These are phyloP conservation scores for Candolleomyces eurysporus DNA, from an alignment of 768 basidiomycete genomes.

Conservation along the genomic window DNA sequence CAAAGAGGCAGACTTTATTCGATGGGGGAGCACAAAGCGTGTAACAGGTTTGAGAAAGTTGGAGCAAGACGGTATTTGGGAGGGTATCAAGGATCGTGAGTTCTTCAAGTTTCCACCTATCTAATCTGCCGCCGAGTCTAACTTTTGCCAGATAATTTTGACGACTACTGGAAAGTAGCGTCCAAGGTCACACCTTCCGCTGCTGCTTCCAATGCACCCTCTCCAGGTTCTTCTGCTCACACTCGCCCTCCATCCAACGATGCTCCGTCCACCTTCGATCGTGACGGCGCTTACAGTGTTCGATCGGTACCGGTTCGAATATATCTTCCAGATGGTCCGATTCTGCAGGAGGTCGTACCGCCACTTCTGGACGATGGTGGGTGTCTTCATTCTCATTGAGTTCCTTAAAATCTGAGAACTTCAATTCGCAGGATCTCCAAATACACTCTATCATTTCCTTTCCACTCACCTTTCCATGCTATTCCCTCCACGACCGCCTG, in stretches of 20 bases:
- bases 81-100: slow-evolving; percentile 93
- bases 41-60: slow-evolving; percentile 88
- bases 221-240: slow-evolving; percentile 60
- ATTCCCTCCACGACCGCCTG: slow-evolving; percentile 55
- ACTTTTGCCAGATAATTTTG: slow-evolving; percentile 77
- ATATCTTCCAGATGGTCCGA: slow-evolving; percentile 87
- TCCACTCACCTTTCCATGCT: slow-evolving; percentile 75
- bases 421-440: slow-evolving; percentile 53
- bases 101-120: background rate
- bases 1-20: slow-evolving; percentile 95
- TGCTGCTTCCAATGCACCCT: slow-evolving; percentile 57
- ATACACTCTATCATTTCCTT: slow-evolving; percentile 70
- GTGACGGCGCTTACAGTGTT: slow-evolving; percentile 85
- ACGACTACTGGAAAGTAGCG: slow-evolving; percentile 92
- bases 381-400: slow-evolving; percentile 20
- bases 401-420: background rate
- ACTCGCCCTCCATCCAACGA: slow-evolving; percentile 65
- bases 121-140: background rate
- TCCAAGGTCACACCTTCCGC: slow-evolving; percentile 90
- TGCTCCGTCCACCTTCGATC: slow-evolving; percentile 50
- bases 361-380: slow-evolving; percentile 77
- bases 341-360: slow-evolving; percentile 85
- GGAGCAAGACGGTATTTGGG: slow-evolving; percentile 97
- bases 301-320: slow-evolving; percentile 87
- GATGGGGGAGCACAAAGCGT: slow-evolving; percentile 94